Evolutionary conservation across 2,329 filamentous ascomycete genomes (phyloP), one percentile per base, ranked within the genome.

Genomic region (Microascus cirrosus): DNA sequence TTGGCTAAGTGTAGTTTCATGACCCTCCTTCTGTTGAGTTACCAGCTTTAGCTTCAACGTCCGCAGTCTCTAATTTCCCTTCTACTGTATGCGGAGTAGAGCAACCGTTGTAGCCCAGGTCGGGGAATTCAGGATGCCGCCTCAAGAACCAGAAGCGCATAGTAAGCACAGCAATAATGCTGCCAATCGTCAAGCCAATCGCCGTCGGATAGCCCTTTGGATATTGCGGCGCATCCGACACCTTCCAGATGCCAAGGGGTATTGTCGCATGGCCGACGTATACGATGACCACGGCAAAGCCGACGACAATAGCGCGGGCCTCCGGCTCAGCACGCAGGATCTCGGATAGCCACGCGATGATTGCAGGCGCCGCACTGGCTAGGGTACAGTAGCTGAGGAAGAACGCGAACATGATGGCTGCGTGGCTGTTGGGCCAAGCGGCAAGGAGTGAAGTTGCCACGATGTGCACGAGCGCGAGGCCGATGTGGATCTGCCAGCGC

Each of bases 401-500:
- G 62, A 70, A 72, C 15, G 68, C 69, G 0, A 63, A 61, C 65
- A 73, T 68, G 59, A 73, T 68, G 18, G 69, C 68, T 1, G 67
- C 63, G 52, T 71, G 69, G 36, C 68, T 58, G 54, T 68, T 66
- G 0, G 69, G 71, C 62, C 68, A 73, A 1, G 69, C 62, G 12
- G 65, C 67, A 2, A 73, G 60, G 34, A 72, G 70, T 53, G 69
- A 63, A 45, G 68, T 70, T 0, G 70, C 69, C 1, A 66, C 59
- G 8, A 73, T 59, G 13, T 70, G 65, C 6, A 72, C 53, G 8
- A 72, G 66, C 1, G 73, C 78, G 1, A 75, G 77, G 54, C 78
- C 74, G 8, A 82, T 65, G 50, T 80, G 76, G 0, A 80, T 71
- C 1, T 80, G 81, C 78, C 78, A 81, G 12, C 80, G 70, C 52